Evolutionary conservation across 2,329 filamentous ascomycete genomes (phyloP).

Genomic region (Juglanconis juglandina): DNA sequence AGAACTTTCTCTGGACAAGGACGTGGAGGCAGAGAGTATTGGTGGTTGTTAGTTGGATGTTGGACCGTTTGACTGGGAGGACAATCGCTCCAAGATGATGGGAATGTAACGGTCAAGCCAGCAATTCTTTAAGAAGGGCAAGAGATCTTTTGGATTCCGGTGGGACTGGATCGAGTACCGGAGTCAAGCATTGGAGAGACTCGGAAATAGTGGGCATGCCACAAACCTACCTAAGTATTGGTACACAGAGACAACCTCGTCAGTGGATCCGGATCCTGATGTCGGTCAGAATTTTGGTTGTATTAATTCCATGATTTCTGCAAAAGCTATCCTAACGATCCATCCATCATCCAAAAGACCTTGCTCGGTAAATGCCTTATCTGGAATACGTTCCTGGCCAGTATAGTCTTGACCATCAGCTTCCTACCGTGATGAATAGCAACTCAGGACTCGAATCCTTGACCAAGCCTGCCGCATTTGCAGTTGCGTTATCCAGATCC

Average conservation of each 20-base stretch:
- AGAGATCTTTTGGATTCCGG: background rate
- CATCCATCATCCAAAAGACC: too few species aligned
- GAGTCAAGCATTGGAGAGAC: too few species aligned
- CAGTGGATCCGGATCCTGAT: too few species aligned
- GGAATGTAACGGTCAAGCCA: background rate
- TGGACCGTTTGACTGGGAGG: slow-evolving; percentile 8
- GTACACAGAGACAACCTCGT: too few species aligned
- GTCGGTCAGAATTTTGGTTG: too few species aligned
- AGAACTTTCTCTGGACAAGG: slow-evolving; percentile 13
- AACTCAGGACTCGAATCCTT: slow-evolving; percentile 1
- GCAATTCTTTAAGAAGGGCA: background rate
- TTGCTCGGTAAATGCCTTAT: too few species aligned
- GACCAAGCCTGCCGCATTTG: slow-evolving; percentile 10
- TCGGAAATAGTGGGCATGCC: too few species aligned
- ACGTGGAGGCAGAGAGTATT: slow-evolving; percentile 11
- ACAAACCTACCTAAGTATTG: too few species aligned
- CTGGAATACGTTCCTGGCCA: too few species aligned
- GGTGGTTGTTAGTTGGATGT: slow-evolving; percentile 10
- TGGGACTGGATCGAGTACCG: background rate
- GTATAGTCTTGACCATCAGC: background rate
- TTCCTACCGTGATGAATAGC: background rate
- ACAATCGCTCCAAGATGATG: slow-evolving; percentile 10
- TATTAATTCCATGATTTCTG: too few species aligned
- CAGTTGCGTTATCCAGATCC: background rate
- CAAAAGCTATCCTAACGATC: too few species aligned